These are phyloP conservation scores for Cyclotella choctawhatcheeana DNA, from an alignment of 108 stramenopile species.

Conservation along the genomic window DNA sequence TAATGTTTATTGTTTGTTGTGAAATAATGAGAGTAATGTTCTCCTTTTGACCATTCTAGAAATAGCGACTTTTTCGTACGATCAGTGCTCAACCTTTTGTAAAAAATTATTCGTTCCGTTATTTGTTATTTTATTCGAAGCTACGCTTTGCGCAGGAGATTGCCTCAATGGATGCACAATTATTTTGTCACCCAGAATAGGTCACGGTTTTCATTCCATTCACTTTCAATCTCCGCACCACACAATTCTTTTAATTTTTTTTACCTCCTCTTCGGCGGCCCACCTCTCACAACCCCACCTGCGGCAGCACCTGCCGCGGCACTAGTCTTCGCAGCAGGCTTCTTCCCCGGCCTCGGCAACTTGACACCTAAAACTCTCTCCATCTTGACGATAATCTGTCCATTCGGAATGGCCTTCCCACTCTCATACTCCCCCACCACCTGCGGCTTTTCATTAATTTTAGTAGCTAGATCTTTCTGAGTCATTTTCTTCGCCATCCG, in stretches of 20 bases:
- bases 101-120: too few relatives aligned
- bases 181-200: too few relatives aligned
- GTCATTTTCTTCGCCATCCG: slow-evolving; percentile 97
- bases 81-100: too few relatives aligned
- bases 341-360: slow-evolving; percentile 87
- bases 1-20: too few relatives aligned
- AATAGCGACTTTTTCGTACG: too few relatives aligned
- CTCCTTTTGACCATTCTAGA: too few relatives aligned
- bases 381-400: slow-evolving; percentile 92
- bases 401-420: slow-evolving; percentile 97
- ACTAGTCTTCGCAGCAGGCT: slow-evolving; percentile 53
- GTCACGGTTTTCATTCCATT: too few relatives aligned
- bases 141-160: too few relatives aligned
- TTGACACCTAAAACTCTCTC: slow-evolving; percentile 90
- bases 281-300: slow-evolving; percentile 61
- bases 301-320: slow-evolving; percentile 51
- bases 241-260: too few relatives aligned
- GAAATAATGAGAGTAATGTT: too few relatives aligned
- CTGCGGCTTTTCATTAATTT: slow-evolving; percentile 97
- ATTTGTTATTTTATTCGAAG: too few relatives aligned
- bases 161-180: too few relatives aligned
- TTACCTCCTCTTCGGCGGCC: slow-evolving; percentile 89
- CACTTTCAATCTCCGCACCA: neutral
- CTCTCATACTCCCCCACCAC: slow-evolving; percentile 96
- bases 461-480: slow-evolving; percentile 95